Evolutionary conservation across 2,329 filamentous ascomycete genomes (phyloP), one percentile per base, ranked within the genome.

Genomic region (Aspergillus brasiliensis): DNA sequence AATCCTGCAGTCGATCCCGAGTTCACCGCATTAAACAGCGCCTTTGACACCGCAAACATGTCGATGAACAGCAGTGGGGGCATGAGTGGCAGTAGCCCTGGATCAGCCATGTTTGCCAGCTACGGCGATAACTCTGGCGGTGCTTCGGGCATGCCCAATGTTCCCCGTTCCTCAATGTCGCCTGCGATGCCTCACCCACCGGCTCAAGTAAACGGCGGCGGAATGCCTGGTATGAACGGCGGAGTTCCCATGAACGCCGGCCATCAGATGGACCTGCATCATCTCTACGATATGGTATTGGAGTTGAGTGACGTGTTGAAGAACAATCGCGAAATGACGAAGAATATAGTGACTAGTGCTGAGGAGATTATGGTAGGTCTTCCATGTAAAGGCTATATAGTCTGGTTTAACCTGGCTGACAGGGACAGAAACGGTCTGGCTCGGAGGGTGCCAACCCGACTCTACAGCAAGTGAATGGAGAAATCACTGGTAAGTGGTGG

Each of bases 221-320:
- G 71, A 17, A 73, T 78, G 67, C 71, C 72, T 27, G 76, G 71
- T 8, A 75, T 78, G 69, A 75, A 72, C 56, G 67, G 69, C 5
- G 69, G 67, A 31, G 71, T 80, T 60, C 74, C 78, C 1, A 76
- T 79, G 73, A 80, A 79, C 61, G 80, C 80, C 8, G 81, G 81
- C 10, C 81, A 82, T 57, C 79, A 82, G 69, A 81, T 82, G 78
- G 81, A 83, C 62, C 71, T 83, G 51, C 80, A 82, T 62, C 78
- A 81, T 56, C 72, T 83, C 2, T 82, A 80, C 59, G 77, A 81
- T 37, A 81, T 81, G 75, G 78, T 83, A 27, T 67, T 80, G 56
- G 81, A 83, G 60, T 67, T 83, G 62, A 81, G 80, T 51, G 77
- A 80, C 15, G 76, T 82, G 1, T 68, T 83, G 55, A 78, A 79